Base-by-base conservation (phyloP, 2,329 filamentous ascomycete genomes). In the Neonectria neomacrospora region DNA sequence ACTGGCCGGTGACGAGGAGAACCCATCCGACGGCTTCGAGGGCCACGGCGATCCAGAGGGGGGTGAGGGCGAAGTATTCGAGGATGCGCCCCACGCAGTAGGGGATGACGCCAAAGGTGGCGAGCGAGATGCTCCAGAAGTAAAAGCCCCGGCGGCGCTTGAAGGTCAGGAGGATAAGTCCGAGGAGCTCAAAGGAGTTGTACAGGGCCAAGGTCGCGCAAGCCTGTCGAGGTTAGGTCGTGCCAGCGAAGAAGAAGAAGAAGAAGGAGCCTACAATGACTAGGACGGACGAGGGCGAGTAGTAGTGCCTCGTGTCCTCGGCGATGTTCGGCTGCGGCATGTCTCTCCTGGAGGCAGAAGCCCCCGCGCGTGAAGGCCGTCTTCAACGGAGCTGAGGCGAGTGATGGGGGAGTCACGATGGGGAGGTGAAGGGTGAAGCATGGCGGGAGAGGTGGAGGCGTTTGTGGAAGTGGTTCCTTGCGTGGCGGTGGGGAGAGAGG, bases 1-100 rank as follows among this genome's bases (percentile, higher is more conserved):
- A 83, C 70, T 89, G 86, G 0, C 87, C 87, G 3, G 86, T 87
- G 0, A 89, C 82, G 84, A 89, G 87, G 2, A 61, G 67, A 4
- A 71, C 66, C 74, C 75, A 76, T 14, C 71, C 72, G 6, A 67
- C 45, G 14, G 68, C 68, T 20, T 71, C 70, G 2, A 72, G 55
- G 5, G 67, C 68, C 39, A 72, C 61, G 26, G 50, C 61, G 22
- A 58, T 10, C 32, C 44, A 66, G 26, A 61, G 26, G 8, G 63
- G 39, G 0, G 63, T 64, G 4, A 67, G 37, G 22, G 67, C 75
- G 20, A 75, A 72, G 18, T 69, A 73, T 65, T 83, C 83, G 52
- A 85, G 72, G 23, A 83, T 56, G 67, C 84, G 85, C 1, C 83
- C 84, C 0, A 83, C 57, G 1, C 78, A 74, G 54, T 85, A 76